These are phyloP conservation scores for Mollisiaceae sp. DNA, from an alignment of 2,329 filamentous ascomycete genomes.

Conservation along the genomic window DNA sequence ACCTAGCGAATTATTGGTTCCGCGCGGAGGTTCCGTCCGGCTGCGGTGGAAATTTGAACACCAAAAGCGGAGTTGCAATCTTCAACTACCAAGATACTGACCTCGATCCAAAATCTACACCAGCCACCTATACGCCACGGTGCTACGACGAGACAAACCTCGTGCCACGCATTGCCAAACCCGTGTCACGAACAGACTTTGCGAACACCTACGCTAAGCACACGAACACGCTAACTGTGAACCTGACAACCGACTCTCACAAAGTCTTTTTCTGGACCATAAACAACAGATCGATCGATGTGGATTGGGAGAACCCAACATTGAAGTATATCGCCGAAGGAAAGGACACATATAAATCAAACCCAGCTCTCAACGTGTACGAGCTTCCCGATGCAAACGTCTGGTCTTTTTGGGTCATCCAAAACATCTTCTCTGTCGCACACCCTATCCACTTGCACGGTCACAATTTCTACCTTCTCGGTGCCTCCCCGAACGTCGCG, in stretches of 20 bases:
- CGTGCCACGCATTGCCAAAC: constrained; percentile 20
- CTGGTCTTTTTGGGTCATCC: constrained; percentile 22
- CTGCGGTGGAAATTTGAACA: constrained; percentile 26
- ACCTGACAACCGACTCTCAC: constrained; percentile 8
- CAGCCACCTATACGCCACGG: neutral
- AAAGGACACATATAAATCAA: constrained; percentile 8
- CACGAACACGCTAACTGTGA: constrained; percentile 9
- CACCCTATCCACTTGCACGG: constrained; percentile 57
- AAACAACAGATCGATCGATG: constrained; percentile 39
- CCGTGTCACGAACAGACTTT: constrained; percentile 15
- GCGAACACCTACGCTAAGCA: constrained; percentile 4
- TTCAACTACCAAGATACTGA: constrained; percentile 25
- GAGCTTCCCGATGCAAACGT: constrained; percentile 24
- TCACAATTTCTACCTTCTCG: constrained; percentile 53
- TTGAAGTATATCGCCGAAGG: constrained; percentile 42
- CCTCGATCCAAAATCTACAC: constrained; percentile 14
- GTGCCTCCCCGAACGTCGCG: constrained; percentile 50
- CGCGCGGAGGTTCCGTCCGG: constrained; percentile 43
- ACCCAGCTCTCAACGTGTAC: constrained; percentile 17
- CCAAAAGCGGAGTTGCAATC: constrained; percentile 27
- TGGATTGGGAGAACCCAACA: constrained; percentile 49
- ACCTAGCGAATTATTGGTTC: constrained; percentile 51
- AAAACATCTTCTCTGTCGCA: constrained; percentile 23
- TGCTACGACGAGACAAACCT: constrained; percentile 21
- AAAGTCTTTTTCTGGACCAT: constrained; percentile 23